Evolutionary conservation across 2,329 filamentous ascomycete species (phyloP), one percentile per base, ranked within the genome.

Genomic region (Elsinoe necatrix): DNA sequence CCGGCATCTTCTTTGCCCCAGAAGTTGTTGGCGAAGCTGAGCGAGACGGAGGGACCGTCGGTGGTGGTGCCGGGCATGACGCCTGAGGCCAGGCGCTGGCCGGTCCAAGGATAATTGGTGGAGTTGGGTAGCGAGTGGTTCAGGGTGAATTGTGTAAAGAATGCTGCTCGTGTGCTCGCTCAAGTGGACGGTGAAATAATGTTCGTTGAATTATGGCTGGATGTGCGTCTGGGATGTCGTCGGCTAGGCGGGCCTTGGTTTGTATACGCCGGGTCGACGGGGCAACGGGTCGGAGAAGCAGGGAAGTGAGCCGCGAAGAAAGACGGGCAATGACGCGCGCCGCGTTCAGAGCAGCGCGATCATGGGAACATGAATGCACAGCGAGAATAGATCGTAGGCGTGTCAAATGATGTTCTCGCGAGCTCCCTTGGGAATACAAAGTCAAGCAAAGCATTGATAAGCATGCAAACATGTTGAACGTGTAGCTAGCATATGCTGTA

Each of bases 1-100:
- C 93, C 95, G 54, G 92, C 93, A 78, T 98, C 93, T 71, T 97
- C 92, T 78, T 95, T 97, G 62, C 93, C 93, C 93, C 93, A 98
- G 73, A 98, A 98, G 71, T 98, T 98, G 76, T 98, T 98, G 67
- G 93, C 92, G 76, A 98, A 71, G 47, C 68, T 70, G 12, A 71
- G 64, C 43, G 68, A 68, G 61, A 71, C 68, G 56, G 66, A 63
- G 9, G 68, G 68, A 57, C 64, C 68, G 21, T 68, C 66, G 58
- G 64, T 62, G 25, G 61, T 65, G 60, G 59, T 60, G 59, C 61
- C 63, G 58, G 67, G 66, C 67, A 70, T 70, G 55, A 60, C 64
- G 62, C 61, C 63, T 25, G 18, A 14, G 16, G 23, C 20, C 20
- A 21, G 54, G 56, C 51, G 52, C 52, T 58, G 34, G 55, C 41